Evolutionary conservation across 2,329 filamentous ascomycete genomes (phyloP).

Genomic region (Fusarium cyanostomum): DNA sequence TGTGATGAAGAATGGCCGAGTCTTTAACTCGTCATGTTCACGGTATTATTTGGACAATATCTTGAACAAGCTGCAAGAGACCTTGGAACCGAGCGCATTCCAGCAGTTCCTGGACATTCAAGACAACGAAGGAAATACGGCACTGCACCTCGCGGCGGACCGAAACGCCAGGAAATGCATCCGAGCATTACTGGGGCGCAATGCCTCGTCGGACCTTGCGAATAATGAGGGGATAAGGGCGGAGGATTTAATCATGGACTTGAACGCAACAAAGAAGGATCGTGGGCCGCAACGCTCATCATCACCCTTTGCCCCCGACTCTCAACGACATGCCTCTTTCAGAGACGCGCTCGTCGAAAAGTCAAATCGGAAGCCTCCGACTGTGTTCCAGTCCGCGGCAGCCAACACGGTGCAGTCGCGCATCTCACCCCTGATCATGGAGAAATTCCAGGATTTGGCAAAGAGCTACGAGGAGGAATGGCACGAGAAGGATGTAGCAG

Average conservation of each 20-base stretch:
- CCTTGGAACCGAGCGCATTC: slow-evolving; percentile 78
- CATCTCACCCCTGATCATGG: slow-evolving; percentile 73
- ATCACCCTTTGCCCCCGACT: slow-evolving; percentile 72
- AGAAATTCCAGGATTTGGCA: slow-evolving; percentile 77
- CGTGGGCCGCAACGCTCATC: slow-evolving; percentile 79
- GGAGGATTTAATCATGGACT: slow-evolving; percentile 81
- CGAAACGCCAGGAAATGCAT: slow-evolving; percentile 91
- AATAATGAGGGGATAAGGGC: slow-evolving; percentile 86
- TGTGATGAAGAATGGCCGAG: slow-evolving; percentile 82
- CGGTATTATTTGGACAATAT: slow-evolving; percentile 94
- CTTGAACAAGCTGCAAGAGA: slow-evolving; percentile 84
- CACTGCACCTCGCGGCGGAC: slow-evolving; percentile 77
- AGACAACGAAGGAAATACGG: slow-evolving; percentile 90
- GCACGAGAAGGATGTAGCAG: slow-evolving; percentile 75
- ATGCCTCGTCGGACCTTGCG: slow-evolving; percentile 82
- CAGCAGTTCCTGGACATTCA: slow-evolving; percentile 82
- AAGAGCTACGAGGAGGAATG: slow-evolving; percentile 79
- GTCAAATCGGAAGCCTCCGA: slow-evolving; percentile 52
- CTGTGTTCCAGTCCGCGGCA: slow-evolving; percentile 67
- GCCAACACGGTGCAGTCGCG: slow-evolving; percentile 75
- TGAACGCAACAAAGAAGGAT: slow-evolving; percentile 75
- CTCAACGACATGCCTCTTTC: slow-evolving; percentile 64
- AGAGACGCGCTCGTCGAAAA: slow-evolving; percentile 59
- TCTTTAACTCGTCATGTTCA: slow-evolving; percentile 86
- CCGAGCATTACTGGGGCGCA: slow-evolving; percentile 79